These are phyloP conservation scores for Puccinellia tenuiflora DNA, from an alignment of 176 grass and related monocot species.

Conservation along the genomic window DNA sequence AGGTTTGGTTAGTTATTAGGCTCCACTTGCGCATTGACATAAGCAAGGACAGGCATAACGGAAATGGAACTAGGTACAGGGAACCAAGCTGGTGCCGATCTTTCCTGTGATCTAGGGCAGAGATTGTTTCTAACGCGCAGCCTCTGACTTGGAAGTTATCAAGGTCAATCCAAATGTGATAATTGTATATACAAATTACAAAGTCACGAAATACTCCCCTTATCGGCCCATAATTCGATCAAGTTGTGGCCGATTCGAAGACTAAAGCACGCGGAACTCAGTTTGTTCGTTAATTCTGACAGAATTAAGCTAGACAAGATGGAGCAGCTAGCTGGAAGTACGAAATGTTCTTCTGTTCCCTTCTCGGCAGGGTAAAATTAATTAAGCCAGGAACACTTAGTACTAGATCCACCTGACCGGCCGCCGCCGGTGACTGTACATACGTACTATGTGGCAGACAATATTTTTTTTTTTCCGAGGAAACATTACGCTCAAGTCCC, in stretches of 20 bases:
- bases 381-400: no score
- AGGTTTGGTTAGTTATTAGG: not conserved
- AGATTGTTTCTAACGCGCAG: not conserved
- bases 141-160: not conserved
- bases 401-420: not conserved
- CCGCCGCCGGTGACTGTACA: no score
- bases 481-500: conserved; percentile 6
- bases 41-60: not conserved
- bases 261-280: not conserved
- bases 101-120: conserved; percentile 25
- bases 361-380: not conserved
- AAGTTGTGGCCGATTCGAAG: not conserved
- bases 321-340: not conserved
- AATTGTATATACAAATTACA: no score
- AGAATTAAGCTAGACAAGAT: not conserved
- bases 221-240: no score
- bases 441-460: not conserved
- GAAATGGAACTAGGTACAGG: not conserved
- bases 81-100: not conserved
- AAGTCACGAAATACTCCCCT: not conserved
- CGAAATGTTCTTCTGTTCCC: not conserved
- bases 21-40: not conserved
- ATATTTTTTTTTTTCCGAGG: not conserved
- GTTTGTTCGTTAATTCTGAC: not conserved
- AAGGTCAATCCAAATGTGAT: not conserved